Evolutionary conservation across 768 basidiomycete genomes (phyloP), one percentile per base, ranked within the genome.

Genomic region (Kwoniella bestiolae): DNA sequence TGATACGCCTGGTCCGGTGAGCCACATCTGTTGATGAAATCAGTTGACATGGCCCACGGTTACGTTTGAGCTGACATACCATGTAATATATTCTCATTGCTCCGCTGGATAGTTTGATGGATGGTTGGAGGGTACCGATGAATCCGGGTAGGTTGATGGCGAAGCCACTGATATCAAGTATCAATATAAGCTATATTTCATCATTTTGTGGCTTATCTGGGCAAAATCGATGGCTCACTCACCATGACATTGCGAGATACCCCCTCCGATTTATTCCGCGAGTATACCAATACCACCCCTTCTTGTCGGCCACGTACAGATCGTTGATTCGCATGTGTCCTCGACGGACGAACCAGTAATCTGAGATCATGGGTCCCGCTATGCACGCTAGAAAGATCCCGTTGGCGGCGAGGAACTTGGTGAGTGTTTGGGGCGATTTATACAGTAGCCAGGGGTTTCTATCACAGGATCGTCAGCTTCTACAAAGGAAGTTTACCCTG

Each of bases 71-170:
- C n/a, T n/a, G n/a, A n/a, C 70, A 57, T 23, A 68, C 69, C 16
- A 71, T 47, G 11, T 50, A 68, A 72, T 72, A 74, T 58, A 79
- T 68, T 59, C 86, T 85, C 21, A 87, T 90, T 1, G 90, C 90
- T 3, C 85, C 86, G 28, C 88, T 73, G 6, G 89, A 87, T 1
- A 91, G 90, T 0, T 74, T 79, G 41, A 75, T 61, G 26, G 41
- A 57, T 5, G 69, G 65, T 12, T 52, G 73, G 86, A 88, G 88
- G 16, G 89, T 88, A 57, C 89, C 89, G 12, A 87, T 88, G 67
- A 92, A 92, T 5, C 90, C 91, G 38, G 90, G 87, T 12, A 90
- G 87, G 77, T 92, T 92, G 79, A 92, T 88, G 8, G 90, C 83
- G 68, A 93, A 90, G 16, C 91, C 90, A 38, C 87, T 75, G 8